Evolutionary conservation across 768 basidiomycete genomes (phyloP).

Genomic region (Infundibulicybe gibba): DNA sequence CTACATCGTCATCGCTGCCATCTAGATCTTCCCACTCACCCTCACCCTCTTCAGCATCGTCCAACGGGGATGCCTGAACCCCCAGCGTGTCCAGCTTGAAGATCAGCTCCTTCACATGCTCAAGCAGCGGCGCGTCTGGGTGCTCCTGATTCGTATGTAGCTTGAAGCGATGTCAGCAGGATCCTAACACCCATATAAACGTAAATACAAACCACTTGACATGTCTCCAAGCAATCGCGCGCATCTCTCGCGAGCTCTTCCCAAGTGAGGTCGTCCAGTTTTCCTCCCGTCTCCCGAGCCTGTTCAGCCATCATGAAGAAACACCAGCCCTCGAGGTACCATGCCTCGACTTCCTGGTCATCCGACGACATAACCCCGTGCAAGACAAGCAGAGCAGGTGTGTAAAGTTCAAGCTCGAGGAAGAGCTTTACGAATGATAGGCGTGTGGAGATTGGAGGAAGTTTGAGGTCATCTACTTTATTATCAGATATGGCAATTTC

Average conservation of each 20-base stretch:
- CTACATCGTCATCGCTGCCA: constrained; percentile 55
- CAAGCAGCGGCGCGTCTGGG: constrained; percentile 71
- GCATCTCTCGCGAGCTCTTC: constrained; percentile 78
- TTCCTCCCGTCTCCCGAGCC: constrained; percentile 53
- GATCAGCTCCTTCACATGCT: constrained; percentile 75
- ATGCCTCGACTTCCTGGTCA: constrained; percentile 85
- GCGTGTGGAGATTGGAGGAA: constrained; percentile 72
- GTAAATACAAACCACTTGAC: constrained; percentile 58
- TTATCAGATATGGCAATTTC: background rate
- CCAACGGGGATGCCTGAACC: constrained; percentile 55
- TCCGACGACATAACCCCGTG: constrained; percentile 78
- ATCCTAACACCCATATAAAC: constrained; percentile 1
- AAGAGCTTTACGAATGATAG: constrained; percentile 77
- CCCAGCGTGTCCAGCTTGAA: constrained; percentile 63
- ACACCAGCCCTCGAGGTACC: constrained; percentile 95
- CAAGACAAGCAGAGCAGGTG: constrained; percentile 71
- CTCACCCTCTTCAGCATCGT: constrained; percentile 48
- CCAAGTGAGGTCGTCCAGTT: constrained; percentile 55
- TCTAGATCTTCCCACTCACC: constrained; percentile 64
- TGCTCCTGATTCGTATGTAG: constrained; percentile 70
- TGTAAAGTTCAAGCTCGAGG: constrained; percentile 69
- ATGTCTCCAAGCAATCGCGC: constrained; percentile 79
- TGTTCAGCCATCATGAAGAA: constrained; percentile 82
- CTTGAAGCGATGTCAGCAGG: constrained; percentile 29
- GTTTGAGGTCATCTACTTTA: constrained; percentile 55